Conservation (phyloP, 2,329 filamentous ascomycete species). For the Xylaria digitata region DNA sequence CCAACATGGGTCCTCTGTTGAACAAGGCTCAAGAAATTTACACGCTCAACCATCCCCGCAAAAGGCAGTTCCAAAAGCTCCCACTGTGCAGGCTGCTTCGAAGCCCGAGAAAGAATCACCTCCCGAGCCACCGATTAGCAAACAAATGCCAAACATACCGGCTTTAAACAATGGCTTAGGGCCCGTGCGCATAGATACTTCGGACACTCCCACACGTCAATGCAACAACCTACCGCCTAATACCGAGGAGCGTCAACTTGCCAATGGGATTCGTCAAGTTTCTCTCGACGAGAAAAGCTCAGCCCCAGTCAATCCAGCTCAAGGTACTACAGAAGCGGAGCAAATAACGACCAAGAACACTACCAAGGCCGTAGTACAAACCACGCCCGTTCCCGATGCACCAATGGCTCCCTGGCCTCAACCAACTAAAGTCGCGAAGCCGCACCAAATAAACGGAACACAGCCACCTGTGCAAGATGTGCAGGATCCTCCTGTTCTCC, state of each 20-base stretch:
- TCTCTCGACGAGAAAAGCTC: conserved; percentile 11
- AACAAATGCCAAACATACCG: conserved; percentile 14
- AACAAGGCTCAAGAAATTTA: conserved; percentile 11
- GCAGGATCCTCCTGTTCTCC: not conserved
- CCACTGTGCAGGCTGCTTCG: conserved; percentile 7
- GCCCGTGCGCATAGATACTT: conserved; percentile 8
- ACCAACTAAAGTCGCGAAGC: not conserved
- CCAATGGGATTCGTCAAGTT: conserved; percentile 14
- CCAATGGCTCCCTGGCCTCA: not conserved
- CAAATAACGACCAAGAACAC: not conserved
- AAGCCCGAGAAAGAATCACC: conserved; percentile 16
- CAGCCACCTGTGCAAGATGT: conserved; percentile 2
- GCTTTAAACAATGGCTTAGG: not conserved
- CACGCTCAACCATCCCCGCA: conserved; percentile 6
- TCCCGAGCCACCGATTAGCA: conserved; percentile 6
- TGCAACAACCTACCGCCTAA: not conserved
- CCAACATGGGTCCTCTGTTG: conserved; percentile 1
- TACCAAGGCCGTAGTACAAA: conserved; percentile 3
- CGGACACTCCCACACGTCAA: conserved; percentile 6
- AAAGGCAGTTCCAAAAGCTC: not conserved
- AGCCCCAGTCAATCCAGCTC: conserved; percentile 5
- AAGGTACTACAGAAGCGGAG: not conserved
- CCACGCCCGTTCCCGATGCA: not conserved
- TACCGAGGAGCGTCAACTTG: conserved; percentile 6
- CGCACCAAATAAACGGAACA: not conserved